phyloP scores from a whole-genome alignment of 2,329 filamentous ascomycete genomes.

The Mycosphaerella sp. region DNA sequence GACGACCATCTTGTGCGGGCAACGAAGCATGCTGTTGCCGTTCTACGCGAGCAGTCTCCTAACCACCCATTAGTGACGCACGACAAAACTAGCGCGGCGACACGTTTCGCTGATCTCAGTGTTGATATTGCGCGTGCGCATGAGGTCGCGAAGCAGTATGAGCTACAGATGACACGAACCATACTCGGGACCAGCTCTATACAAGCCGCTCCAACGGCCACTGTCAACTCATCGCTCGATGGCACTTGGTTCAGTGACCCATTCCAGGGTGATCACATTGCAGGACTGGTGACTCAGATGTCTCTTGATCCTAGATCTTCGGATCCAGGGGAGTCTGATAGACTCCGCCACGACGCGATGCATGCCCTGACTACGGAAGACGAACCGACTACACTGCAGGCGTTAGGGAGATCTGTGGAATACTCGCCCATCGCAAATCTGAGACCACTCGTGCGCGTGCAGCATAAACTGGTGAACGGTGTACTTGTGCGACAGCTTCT shows the following conservation, averaged over 20 bases:
- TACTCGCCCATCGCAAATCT: conserved; percentile 19
- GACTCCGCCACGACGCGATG: conserved; percentile 1
- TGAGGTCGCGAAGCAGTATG: neutral
- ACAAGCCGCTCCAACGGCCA: neutral
- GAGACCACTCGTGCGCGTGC: conserved; percentile 60
- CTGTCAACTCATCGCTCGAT: neutral
- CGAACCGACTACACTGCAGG: neutral
- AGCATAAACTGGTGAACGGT: conserved; percentile 69
- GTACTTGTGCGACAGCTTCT: conserved; percentile 74
- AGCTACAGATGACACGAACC: neutral
- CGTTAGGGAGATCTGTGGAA: neutral
- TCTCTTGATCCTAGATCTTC: neutral
- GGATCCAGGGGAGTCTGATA: neutral
- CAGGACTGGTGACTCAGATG: neutral
- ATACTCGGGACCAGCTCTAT: neutral
- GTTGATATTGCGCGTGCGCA: neutral
- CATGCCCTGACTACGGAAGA: neutral
- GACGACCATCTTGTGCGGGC: conserved; percentile 13
- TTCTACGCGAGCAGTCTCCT: conserved; percentile 9
- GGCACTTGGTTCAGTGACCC: neutral
- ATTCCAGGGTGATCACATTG: neutral
- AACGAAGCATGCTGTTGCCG: conserved; percentile 10
- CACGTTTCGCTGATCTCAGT: neutral
- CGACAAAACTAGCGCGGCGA: neutral
- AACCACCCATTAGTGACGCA: conserved; percentile 4